These are phyloP conservation scores for Alternaria dauci DNA, from an alignment of 2,329 filamentous ascomycete genomes.

Conservation along the genomic window DNA sequence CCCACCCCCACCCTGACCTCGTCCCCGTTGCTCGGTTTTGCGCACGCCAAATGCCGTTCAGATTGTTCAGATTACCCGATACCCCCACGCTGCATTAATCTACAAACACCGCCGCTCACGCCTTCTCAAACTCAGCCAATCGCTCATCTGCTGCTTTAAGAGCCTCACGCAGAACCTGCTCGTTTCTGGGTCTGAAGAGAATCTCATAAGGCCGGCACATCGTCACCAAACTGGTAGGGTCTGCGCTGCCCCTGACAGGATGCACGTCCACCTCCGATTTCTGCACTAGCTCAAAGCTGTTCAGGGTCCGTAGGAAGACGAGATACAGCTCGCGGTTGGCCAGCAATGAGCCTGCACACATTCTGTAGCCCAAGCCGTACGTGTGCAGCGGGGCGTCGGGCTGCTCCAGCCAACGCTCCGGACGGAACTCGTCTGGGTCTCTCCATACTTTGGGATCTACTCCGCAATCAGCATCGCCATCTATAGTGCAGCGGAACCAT, in stretches of 20 bases:
- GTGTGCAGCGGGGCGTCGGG: conserved; percentile 71
- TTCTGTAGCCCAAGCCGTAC: conserved; percentile 71
- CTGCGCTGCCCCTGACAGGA: conserved; percentile 66
- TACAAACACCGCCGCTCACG: neutral
- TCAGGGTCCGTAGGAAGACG: conserved; percentile 68
- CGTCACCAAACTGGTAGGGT: conserved; percentile 69
- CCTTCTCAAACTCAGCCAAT: conserved; percentile 28
- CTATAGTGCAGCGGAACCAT: neutral
- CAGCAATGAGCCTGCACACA: conserved; percentile 71
- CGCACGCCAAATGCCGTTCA: neutral
- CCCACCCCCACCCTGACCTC: no score
- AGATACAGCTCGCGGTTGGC: conserved; percentile 73
- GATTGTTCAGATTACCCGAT: neutral
- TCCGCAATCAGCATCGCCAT: conserved; percentile 3
- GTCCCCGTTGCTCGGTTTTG: neutral
- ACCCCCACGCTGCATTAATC: neutral
- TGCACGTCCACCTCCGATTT: conserved; percentile 65
- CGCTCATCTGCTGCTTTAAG: conserved; percentile 47
- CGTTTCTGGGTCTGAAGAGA: conserved; percentile 65
- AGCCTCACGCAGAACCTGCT: conserved; percentile 54
- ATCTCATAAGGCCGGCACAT: conserved; percentile 67
- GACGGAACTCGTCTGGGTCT: conserved; percentile 67
- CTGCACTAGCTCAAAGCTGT: conserved; percentile 67
- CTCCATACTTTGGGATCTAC: conserved; percentile 64
- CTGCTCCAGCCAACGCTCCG: conserved; percentile 69